phyloP scores from a whole-genome alignment of 805 yeast species.

The Ogataea trehaloabstinens region DNA sequence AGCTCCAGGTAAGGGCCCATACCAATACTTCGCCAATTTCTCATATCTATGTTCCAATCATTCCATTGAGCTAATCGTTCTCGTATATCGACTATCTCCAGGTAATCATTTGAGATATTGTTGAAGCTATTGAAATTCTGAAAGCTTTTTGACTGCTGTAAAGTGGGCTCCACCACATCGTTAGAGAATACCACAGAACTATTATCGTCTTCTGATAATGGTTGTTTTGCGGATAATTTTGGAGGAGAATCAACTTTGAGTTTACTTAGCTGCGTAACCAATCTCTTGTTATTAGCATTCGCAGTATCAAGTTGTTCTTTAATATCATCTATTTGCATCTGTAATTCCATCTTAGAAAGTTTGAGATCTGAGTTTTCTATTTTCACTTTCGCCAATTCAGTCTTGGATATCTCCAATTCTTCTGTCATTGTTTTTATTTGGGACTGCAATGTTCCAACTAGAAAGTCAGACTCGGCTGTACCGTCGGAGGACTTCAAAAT shows the following conservation, averaged over 20 bases:
- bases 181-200: slow-evolving; percentile 10
- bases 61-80: slow-evolving; percentile 71
- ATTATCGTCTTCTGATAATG: slow-evolving; percentile 21
- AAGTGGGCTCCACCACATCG: neutral
- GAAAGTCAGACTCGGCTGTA: slow-evolving; percentile 21
- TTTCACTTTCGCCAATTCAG: slow-evolving; percentile 11
- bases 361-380: slow-evolving; percentile 27
- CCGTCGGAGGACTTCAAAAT: slow-evolving; percentile 15
- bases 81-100: slow-evolving; percentile 53
- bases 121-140: slow-evolving; percentile 23
- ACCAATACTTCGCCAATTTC: slow-evolving; percentile 72
- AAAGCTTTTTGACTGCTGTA: slow-evolving; percentile 19
- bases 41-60: slow-evolving; percentile 85
- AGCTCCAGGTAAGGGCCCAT: slow-evolving; percentile 58
- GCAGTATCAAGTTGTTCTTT: slow-evolving; percentile 33
- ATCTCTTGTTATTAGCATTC: slow-evolving; percentile 26
- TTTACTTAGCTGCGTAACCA: slow-evolving; percentile 28
- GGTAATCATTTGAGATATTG: slow-evolving; percentile 30
- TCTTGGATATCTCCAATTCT: slow-evolving; percentile 23
- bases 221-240: slow-evolving; percentile 25
- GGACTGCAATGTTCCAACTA: slow-evolving; percentile 29
- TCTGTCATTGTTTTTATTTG: slow-evolving; percentile 34
- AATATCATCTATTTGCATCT: slow-evolving; percentile 36
- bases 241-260: slow-evolving; percentile 28
- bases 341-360: slow-evolving; percentile 30